A percentile compares a stretch with the other conserved stretches of the same genome.
Conservation (phyloP, 768 basidiomycete genomes). For the Tubosaeta brunneosetosa region DNA sequence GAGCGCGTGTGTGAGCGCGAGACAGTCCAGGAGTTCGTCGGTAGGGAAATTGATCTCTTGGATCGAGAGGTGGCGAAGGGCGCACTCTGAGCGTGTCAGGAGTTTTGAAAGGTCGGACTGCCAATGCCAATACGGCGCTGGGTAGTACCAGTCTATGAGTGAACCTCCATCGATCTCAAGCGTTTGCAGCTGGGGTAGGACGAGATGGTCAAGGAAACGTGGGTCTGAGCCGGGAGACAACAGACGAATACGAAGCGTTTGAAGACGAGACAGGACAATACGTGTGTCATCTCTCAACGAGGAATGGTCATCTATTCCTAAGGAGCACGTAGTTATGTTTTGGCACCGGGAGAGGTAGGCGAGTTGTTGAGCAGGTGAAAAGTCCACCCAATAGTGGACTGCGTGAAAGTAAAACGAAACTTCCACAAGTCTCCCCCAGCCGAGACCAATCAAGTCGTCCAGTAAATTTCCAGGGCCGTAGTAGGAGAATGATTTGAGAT, state of each 20-base stretch:
- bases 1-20: constrained; percentile 10
- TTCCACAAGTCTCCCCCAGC: constrained; percentile 13
- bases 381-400: neutral
- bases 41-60: constrained; percentile 13
- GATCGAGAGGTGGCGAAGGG: constrained; percentile 13
- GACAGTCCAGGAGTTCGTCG: constrained; percentile 17
- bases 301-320: constrained; percentile 11
- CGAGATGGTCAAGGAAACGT: constrained; percentile 7
- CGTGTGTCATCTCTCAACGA: too few species aligned
- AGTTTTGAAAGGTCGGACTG: constrained; percentile 12
- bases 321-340: constrained; percentile 18
- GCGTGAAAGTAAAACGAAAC: constrained; percentile 11
- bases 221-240: constrained; percentile 1
- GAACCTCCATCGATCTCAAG: constrained; percentile 15
- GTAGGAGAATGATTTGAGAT: constrained; percentile 16
- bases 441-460: constrained; percentile 1
- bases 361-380: constrained; percentile 5
- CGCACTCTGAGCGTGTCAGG: constrained; percentile 13
- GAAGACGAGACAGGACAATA: constrained; percentile 3
- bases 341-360: constrained; percentile 8
- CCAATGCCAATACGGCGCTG: constrained; percentile 4
- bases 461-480: neutral
- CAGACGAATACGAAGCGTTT: constrained; percentile 15
- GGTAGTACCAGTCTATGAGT: neutral
- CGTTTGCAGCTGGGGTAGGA: constrained; percentile 16